phyloP scores from a whole-genome alignment of 768 basidiomycete species.

The Boletus huronensis region DNA sequence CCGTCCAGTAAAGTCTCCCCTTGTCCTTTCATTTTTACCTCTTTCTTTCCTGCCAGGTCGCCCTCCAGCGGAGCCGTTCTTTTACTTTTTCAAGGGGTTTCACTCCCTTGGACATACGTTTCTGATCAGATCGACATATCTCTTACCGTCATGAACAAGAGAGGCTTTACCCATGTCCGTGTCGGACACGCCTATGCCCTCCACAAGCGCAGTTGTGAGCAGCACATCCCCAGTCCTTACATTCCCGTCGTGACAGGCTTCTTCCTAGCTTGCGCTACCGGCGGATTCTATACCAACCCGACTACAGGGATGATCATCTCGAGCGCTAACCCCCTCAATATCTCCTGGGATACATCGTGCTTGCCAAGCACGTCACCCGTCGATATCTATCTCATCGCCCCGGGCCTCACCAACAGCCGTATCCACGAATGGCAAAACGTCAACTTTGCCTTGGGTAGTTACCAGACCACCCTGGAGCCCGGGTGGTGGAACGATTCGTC shows the following conservation, averaged over 20 bases:
- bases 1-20: background rate
- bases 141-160: slow-evolving; percentile 24
- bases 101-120: background rate
- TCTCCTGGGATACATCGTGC: slow-evolving; percentile 67
- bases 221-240: background rate
- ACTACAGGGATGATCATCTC: slow-evolving; percentile 44
- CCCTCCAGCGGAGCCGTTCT: slow-evolving; percentile 29
- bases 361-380: slow-evolving; percentile 41
- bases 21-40: slow-evolving; percentile 14
- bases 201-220: slow-evolving; percentile 29
- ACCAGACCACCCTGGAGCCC: slow-evolving; percentile 50
- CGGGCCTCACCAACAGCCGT: slow-evolving; percentile 37
- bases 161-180: slow-evolving; percentile 27
- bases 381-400: slow-evolving; percentile 69
- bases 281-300: slow-evolving; percentile 62
- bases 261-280: slow-evolving; percentile 46
- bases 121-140: slow-evolving; percentile 7
- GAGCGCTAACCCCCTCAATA: slow-evolving; percentile 46
- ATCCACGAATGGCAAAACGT: slow-evolving; percentile 60
- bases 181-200: slow-evolving; percentile 20
- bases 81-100: slow-evolving; percentile 16
- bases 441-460: slow-evolving; percentile 45
- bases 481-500: slow-evolving; percentile 69
- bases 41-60: slow-evolving; percentile 21
- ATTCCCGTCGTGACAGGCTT: background rate